A percentile compares a stretch with the other conserved stretches of the same genome.
Evolutionary conservation across 495 filamentous ascomycete genomes (phyloP).

Genomic region (Xylaria longipes): DNA sequence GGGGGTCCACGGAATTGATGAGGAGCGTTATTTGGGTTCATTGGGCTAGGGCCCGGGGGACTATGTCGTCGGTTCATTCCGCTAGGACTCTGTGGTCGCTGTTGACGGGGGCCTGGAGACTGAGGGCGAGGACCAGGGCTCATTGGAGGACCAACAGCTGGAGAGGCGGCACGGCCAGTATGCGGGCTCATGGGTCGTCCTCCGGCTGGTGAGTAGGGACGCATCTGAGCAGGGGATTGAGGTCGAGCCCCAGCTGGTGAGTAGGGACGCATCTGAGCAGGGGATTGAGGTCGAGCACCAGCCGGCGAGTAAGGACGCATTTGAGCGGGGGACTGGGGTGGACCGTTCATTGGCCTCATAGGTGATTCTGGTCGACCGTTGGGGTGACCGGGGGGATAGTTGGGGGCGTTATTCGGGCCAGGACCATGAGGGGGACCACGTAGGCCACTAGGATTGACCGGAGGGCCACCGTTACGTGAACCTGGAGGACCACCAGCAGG

Average conservation of each 20-base stretch:
- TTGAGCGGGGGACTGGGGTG: slow-evolving; percentile 42
- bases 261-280: slow-evolving; percentile 39
- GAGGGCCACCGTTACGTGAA: slow-evolving; percentile 47
- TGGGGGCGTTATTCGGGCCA: slow-evolving; percentile 51
- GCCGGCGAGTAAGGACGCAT: slow-evolving; percentile 50
- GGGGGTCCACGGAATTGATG: slow-evolving; percentile 36
- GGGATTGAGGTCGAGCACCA: slow-evolving; percentile 48
- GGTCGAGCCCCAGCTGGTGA: slow-evolving; percentile 50
- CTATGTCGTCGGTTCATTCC: slow-evolving; percentile 51
- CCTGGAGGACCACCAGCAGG: slow-evolving; percentile 50
- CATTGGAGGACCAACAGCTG: slow-evolving; percentile 40
- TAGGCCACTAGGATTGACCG: slow-evolving; percentile 44
- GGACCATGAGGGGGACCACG: slow-evolving; percentile 56
- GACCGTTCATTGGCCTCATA: slow-evolving; percentile 44
- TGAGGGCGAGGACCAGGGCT: slow-evolving; percentile 54
- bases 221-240: slow-evolving; percentile 41
- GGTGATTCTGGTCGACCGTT: slow-evolving; percentile 56
- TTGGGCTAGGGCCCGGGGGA: slow-evolving; percentile 66
- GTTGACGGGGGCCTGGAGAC: slow-evolving; percentile 44
- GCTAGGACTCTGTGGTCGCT: slow-evolving; percentile 46
- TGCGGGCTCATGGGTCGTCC: slow-evolving; percentile 41
- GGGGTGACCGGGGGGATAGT: slow-evolving; percentile 45
- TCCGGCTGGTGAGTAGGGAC: slow-evolving; percentile 44
- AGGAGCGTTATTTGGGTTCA: slow-evolving; percentile 55
- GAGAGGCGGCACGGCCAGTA: slow-evolving; percentile 41